Conservation (phyloP, 192 early-diverging fungal genomes). For the Spizellomyces punctatus region DNA sequence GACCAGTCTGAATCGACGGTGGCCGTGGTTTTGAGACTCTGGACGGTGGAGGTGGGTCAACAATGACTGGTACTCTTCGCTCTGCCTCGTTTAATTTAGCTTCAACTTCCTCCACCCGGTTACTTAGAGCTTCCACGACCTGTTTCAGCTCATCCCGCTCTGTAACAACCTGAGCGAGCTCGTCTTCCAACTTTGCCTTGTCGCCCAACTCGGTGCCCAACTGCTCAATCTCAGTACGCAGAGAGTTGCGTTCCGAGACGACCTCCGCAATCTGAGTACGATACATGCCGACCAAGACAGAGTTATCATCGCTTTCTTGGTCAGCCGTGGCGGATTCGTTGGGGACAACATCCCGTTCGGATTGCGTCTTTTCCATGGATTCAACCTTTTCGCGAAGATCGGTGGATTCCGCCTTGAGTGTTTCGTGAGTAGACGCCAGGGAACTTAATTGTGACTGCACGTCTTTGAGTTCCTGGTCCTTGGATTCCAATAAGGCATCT, state of each 20-base stretch:
- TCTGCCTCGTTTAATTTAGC: background rate
- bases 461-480: background rate
- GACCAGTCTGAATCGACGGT: background rate
- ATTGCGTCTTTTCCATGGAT: too few relatives aligned
- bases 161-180: background rate
- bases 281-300: conserved; percentile 18
- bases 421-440: too few relatives aligned
- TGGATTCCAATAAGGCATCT: background rate
- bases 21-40: background rate
- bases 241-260: conserved; percentile 15
- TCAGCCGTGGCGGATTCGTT: background rate
- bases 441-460: background rate
- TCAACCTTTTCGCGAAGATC: too few relatives aligned
- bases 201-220: background rate
- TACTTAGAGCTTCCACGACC: background rate
- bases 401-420: too few relatives aligned
- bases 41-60: too few relatives aligned
- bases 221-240: conserved; percentile 2
- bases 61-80: background rate
- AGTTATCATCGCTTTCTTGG: background rate
- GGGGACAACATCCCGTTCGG: background rate
- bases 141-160: conserved; percentile 9
- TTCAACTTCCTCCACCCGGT: background rate
- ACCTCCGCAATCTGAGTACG: conserved; percentile 22
- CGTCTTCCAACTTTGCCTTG: background rate